These are phyloP conservation scores for Filobasidium wieringae DNA, from an alignment of 768 basidiomycete genomes.

Conservation along the genomic window DNA sequence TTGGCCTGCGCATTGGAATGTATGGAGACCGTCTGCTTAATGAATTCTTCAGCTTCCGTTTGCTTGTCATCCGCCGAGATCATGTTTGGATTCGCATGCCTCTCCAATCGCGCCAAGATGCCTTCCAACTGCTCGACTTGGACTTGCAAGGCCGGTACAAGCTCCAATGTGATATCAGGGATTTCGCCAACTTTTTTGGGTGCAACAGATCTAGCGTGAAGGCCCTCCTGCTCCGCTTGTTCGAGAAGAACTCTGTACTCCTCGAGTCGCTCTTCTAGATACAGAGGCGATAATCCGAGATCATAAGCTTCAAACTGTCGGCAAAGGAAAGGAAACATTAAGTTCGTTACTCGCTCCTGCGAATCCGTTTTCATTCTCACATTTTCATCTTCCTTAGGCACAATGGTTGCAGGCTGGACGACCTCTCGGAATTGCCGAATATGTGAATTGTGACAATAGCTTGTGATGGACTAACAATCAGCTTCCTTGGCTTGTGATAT, in stretches of 20 bases:
- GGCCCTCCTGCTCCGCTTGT: background rate
- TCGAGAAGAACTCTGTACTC: slow-evolving; percentile 24
- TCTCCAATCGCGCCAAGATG: slow-evolving; percentile 30
- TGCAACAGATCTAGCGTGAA: background rate
- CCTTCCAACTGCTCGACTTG: slow-evolving; percentile 43
- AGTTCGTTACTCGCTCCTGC: background rate
- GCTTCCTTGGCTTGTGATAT: background rate
- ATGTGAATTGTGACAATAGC: slow-evolving; percentile 68
- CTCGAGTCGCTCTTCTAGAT: slow-evolving; percentile 27
- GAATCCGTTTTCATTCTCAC: slow-evolving; percentile 49
- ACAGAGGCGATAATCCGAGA: slow-evolving; percentile 25
- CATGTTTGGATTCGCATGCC: slow-evolving; percentile 55
- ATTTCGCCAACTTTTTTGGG: too few relatives aligned
- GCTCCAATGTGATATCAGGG: background rate
- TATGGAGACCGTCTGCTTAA: slow-evolving; percentile 45
- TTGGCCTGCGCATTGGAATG: slow-evolving; percentile 53
- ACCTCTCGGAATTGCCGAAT: slow-evolving; percentile 93
- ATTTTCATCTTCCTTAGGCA: slow-evolving; percentile 74
- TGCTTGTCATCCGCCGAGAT: slow-evolving; percentile 37
- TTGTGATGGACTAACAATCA: background rate
- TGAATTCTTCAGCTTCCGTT: slow-evolving; percentile 46
- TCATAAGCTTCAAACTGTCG: slow-evolving; percentile 36
- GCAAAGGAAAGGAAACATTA: slow-evolving; percentile 18
- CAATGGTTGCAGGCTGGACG: slow-evolving; percentile 53
- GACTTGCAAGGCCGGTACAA: slow-evolving; percentile 34